These are phyloP conservation scores for Sutorius eximius DNA, from an alignment of 1,284 basidiomycete genomes.

Conservation along the genomic window DNA sequence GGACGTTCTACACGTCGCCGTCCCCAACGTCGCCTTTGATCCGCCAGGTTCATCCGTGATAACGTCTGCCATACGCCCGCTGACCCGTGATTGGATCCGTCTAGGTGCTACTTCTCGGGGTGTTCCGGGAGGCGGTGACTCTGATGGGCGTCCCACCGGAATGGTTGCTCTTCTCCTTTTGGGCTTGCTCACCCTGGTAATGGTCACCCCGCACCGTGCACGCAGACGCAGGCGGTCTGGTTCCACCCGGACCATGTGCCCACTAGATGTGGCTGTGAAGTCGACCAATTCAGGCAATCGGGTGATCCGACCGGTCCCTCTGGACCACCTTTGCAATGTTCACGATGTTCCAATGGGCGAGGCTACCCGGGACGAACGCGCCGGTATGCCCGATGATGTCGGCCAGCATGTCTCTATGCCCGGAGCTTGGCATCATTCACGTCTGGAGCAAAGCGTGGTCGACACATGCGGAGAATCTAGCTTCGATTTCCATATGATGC, in stretches of 20 bases:
- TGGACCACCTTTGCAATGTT: too few species aligned
- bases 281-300: background rate
- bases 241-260: background rate
- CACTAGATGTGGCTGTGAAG: background rate
- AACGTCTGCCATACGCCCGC: background rate
- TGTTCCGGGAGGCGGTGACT: background rate
- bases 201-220: background rate
- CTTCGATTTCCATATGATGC: background rate
- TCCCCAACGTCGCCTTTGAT: background rate
- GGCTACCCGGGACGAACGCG: background rate
- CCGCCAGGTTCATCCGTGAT: slow-evolving; percentile 3
- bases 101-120: background rate
- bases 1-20: background rate
- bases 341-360: background rate
- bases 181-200: slow-evolving; percentile 3
- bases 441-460: background rate
- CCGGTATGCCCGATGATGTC: background rate
- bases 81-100: background rate
- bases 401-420: background rate
- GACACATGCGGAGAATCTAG: background rate
- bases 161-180: slow-evolving; percentile 4
- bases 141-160: background rate
- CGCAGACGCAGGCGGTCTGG: background rate
- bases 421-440: slow-evolving; percentile 3
- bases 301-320: background rate